Percentiles rank a stretch among this genome's conserved stretches.
phyloP scores from a whole-genome alignment of 495 filamentous ascomycete species.

The Letharia lupina region DNA sequence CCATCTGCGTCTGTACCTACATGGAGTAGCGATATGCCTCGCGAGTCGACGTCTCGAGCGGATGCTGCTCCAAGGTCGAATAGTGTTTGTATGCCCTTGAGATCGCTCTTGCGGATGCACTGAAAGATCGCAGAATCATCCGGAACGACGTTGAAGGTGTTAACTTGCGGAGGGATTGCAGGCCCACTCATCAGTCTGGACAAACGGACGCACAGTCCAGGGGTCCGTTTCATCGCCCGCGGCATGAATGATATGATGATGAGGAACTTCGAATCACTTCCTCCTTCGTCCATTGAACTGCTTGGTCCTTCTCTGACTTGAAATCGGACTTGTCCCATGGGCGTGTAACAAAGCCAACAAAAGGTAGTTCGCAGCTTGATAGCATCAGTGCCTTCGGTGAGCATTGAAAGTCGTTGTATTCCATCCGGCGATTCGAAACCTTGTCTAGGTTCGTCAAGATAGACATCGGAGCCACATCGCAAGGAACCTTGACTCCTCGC shows the following conservation, averaged over 20 bases:
- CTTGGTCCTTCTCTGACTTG: not conserved
- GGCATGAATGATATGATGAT: not conserved
- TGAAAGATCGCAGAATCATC: not conserved
- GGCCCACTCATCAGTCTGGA: not conserved
- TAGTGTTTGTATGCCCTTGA: not conserved
- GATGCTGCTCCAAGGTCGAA: conserved; percentile 1
- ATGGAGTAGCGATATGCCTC: not conserved
- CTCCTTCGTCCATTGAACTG: too few species aligned
- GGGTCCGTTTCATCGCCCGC: not conserved
- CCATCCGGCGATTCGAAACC: not conserved
- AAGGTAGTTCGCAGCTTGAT: not conserved
- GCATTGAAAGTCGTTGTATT: not conserved
- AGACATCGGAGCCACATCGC: not conserved
- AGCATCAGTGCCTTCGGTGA: not conserved
- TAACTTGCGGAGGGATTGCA: not conserved
- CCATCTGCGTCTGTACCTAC: not conserved
- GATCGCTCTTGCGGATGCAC: not conserved
- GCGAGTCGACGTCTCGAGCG: not conserved
- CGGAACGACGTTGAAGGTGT: conserved; percentile 5
- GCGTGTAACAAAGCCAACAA: not conserved
- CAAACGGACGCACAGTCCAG: not conserved
- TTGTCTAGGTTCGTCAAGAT: not conserved
- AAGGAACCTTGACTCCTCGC: not conserved
- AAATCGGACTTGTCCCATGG: not conserved
- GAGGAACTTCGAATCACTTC: too few species aligned